Evolutionary conservation across 768 basidiomycete species (phyloP).

Genomic region (Tricholoma hemisulphureum): DNA sequence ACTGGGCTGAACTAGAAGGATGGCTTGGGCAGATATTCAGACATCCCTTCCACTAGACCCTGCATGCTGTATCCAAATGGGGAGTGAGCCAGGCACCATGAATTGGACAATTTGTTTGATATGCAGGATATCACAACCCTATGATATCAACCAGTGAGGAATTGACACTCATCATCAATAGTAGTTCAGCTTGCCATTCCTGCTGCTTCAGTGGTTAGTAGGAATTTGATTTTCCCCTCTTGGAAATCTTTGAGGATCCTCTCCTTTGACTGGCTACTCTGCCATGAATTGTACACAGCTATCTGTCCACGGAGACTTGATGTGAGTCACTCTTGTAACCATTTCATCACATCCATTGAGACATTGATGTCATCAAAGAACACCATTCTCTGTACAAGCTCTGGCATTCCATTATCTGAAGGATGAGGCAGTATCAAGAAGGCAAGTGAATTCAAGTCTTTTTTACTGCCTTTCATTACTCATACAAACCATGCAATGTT

Average conservation of each 20-base stretch:
- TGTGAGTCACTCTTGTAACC: constrained; percentile 1
- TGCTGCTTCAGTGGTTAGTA: constrained; percentile 28
- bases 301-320: neutral
- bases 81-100: constrained; percentile 18
- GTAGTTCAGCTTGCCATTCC: constrained; percentile 24
- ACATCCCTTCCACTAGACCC: constrained; percentile 14
- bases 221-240: constrained; percentile 20
- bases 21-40: constrained; percentile 4
- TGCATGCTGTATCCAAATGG: constrained; percentile 23
- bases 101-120: constrained; percentile 29
- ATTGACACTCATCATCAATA: neutral
- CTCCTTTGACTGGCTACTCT: constrained; percentile 11
- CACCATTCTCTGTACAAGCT: constrained; percentile 19
- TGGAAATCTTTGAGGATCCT: constrained; percentile 16
- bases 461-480: constrained; percentile 18
- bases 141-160: neutral
- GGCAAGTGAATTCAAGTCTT: constrained; percentile 15
- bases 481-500: constrained; percentile 31
- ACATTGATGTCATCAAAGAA: constrained; percentile 18
- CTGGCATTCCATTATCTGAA: neutral
- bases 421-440: constrained; percentile 7
- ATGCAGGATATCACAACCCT: constrained; percentile 30
- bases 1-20: constrained; percentile 12
- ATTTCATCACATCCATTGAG: constrained; percentile 6
- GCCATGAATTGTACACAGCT: constrained; percentile 11